Conservation (phyloP, 768 basidiomycete species). For the Boletus rubroflammeus region DNA sequence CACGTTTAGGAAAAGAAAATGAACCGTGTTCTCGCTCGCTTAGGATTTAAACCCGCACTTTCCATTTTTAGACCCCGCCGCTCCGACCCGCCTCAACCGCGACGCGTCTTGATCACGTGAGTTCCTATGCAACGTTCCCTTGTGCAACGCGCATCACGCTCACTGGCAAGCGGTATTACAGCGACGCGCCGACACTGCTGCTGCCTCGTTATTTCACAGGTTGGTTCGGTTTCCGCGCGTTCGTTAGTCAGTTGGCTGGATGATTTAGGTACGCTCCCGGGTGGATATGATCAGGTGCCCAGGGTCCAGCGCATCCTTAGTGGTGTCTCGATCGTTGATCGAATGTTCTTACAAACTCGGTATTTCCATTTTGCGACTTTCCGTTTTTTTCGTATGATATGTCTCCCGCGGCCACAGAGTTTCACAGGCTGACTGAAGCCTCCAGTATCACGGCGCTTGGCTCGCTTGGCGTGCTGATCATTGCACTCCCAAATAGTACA, state of each 20-base stretch:
- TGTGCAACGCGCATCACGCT: background rate
- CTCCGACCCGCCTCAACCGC: constrained; percentile 29
- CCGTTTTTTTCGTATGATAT: constrained; percentile 4
- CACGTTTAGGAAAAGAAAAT: constrained; percentile 30
- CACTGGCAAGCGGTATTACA: no score
- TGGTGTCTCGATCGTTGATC: constrained; percentile 21
- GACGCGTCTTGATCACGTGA: constrained; percentile 32
- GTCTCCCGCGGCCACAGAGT: background rate
- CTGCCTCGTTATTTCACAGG: background rate
- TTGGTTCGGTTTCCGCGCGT: constrained; percentile 7
- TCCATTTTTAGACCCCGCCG: constrained; percentile 32
- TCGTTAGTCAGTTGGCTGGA: background rate
- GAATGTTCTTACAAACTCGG: constrained; percentile 3
- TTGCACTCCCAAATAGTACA: background rate
- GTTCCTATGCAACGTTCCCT: background rate
- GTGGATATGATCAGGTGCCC: constrained; percentile 8
- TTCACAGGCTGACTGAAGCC: background rate
- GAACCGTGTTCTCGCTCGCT: constrained; percentile 24
- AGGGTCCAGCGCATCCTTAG: constrained; percentile 1
- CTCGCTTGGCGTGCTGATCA: constrained; percentile 11
- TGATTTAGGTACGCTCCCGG: background rate
- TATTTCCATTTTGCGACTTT: constrained; percentile 13
- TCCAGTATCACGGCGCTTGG: background rate
- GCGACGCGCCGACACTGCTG: background rate
- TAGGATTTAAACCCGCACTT: constrained; percentile 30